Evolutionary conservation across 1,139 yeast species (phyloP).

Genomic region (Trichomonascaceae sp.): DNA sequence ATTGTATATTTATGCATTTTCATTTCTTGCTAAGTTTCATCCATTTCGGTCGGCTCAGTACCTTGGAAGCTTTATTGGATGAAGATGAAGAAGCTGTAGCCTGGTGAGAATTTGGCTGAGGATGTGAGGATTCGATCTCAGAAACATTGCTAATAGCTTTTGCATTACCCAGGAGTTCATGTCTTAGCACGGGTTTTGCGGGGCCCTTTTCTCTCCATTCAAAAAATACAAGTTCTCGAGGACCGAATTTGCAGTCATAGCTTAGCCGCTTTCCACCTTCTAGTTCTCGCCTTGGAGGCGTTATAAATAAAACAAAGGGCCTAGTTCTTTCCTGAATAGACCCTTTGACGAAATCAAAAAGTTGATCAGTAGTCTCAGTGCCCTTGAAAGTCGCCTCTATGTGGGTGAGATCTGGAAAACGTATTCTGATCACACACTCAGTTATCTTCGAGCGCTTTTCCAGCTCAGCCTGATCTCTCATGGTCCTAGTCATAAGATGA

Average conservation of each 20-base stretch:
- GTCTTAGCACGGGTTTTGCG: slow-evolving; percentile 14
- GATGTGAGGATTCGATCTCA: slow-evolving; percentile 21
- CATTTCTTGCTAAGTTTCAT: slow-evolving; percentile 20
- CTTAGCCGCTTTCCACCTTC: slow-evolving; percentile 16
- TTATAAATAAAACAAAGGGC: slow-evolving; percentile 26
- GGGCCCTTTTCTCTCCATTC: slow-evolving; percentile 24
- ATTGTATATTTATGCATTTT: neutral
- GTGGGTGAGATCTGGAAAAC: slow-evolving; percentile 32
- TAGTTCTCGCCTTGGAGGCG: slow-evolving; percentile 27
- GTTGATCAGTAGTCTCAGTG: slow-evolving; percentile 24
- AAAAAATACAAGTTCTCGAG: slow-evolving; percentile 26
- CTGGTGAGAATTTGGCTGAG: slow-evolving; percentile 1
- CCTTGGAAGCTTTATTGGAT: slow-evolving; percentile 1
- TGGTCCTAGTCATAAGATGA: slow-evolving; percentile 28
- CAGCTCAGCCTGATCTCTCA: slow-evolving; percentile 24
- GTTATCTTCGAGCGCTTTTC: slow-evolving; percentile 21
- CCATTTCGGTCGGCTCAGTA: slow-evolving; percentile 19
- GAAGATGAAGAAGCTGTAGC: neutral
- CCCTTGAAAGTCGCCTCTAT: slow-evolving; percentile 28
- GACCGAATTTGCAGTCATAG: slow-evolving; percentile 25
- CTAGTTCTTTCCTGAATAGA: slow-evolving; percentile 19
- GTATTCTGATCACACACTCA: slow-evolving; percentile 23
- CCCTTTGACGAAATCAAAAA: slow-evolving; percentile 26
- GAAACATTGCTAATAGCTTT: slow-evolving; percentile 24
- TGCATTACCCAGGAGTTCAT: slow-evolving; percentile 16